A percentile compares a stretch with the other conserved stretches of the same genome.
phyloP scores from a whole-genome alignment of 495 filamentous ascomycete species.

The Xylaria nigripes region DNA sequence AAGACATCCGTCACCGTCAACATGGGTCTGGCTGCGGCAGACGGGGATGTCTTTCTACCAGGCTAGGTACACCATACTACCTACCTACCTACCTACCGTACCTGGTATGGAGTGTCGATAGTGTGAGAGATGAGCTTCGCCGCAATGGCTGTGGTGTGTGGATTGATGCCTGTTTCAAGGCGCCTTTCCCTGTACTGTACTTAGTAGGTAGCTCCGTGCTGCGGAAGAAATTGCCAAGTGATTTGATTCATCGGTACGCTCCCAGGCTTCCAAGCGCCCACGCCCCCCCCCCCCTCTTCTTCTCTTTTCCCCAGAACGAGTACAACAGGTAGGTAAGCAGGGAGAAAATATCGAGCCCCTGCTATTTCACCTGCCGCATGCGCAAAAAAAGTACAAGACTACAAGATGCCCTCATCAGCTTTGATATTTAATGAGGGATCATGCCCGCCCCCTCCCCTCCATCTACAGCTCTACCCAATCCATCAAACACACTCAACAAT shows the following conservation, averaged over 20 bases:
- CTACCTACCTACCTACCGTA: slow-evolving; percentile 11
- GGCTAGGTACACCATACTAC: no score
- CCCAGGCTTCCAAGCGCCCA: slow-evolving; percentile 4
- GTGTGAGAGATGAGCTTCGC: slow-evolving; percentile 12
- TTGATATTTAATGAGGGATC: slow-evolving; percentile 9
- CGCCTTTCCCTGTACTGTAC: slow-evolving; percentile 25
- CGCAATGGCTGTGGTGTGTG: slow-evolving; percentile 18
- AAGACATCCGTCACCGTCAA: not conserved
- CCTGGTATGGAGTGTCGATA: not conserved
- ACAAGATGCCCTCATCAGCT: slow-evolving; percentile 10
- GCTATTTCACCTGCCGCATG: not conserved
- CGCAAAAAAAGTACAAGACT: slow-evolving; percentile 8
- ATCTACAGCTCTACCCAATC: slow-evolving; percentile 4
- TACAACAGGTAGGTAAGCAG: no score
- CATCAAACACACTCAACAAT: slow-evolving; percentile 4
- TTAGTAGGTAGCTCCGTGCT: slow-evolving; percentile 12
- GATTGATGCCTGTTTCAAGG: slow-evolving; percentile 19
- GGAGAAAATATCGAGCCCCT: not conserved
- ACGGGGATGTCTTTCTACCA: not conserved
- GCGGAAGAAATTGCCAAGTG: not conserved
- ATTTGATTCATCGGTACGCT: slow-evolving; percentile 3
- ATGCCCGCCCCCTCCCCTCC: slow-evolving; percentile 2
- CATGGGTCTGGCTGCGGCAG: not conserved
- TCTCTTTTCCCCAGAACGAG: no score
- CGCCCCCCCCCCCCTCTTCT: not conserved